Base-by-base conservation (phyloP, 2,329 filamentous ascomycete genomes). In the Paecilomyces sp. region DNA sequence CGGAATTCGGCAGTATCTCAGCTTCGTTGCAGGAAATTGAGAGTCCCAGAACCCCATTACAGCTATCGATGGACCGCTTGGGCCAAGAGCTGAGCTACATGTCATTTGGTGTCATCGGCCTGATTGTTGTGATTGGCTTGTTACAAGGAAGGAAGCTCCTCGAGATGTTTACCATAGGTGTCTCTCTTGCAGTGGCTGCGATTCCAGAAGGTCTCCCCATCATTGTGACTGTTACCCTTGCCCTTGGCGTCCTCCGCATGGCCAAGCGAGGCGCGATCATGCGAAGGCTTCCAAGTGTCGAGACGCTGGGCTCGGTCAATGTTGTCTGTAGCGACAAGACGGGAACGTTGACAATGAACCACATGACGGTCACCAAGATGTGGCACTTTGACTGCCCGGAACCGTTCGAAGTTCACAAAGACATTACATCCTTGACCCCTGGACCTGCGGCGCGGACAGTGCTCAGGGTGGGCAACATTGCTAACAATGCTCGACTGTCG, bases 321-420 rank as follows among this genome's bases (percentile, higher is more conserved):
- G 92, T 99, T n/a, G 91, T 99, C 6, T 99, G 95, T 79, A 97
- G 92, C 66, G 94, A 99, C 80, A 99, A 99, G 79, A 99, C 94
- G 52, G 91, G 93, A 33, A 99, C 94, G 1, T 79, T 99, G 62
- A 99, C 94, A 0, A 92, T 92, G 72, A 99, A 97, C 72, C 94
- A 99, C 72, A 97, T 99, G 94, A 96, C 94, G 0, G 92, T 92
- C 0, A 92, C 92, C 15, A 96, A 94, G 70, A 87, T 99, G 80
- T 99, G 94, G 94, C 90, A 93, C 72, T 96, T 96, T 73, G 91
- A 92, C 64, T 83, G 84, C 52, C 65, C 75, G 5, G 72, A 78
- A 59, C 82, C 85, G 6, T 79, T 85, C 36, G 82, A 86, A 57
- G 79, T 87, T 9, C 79, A 80, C 58, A 80, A 79, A 63, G 82